Evolutionary conservation across 2,329 filamentous ascomycete species (phyloP), one percentile per base, ranked within the genome.

Genomic region (Botrytis medusae): DNA sequence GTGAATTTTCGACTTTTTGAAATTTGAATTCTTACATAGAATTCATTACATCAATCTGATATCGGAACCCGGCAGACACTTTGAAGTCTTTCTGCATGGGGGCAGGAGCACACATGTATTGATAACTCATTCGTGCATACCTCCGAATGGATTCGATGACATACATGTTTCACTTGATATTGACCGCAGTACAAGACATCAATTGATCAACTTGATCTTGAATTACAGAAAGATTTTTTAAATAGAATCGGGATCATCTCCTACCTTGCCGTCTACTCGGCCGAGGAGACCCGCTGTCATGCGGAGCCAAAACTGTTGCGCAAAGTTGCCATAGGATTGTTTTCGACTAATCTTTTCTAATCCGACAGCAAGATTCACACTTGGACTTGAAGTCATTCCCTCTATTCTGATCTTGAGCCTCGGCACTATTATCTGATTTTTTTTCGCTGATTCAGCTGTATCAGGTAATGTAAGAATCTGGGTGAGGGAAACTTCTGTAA

Each of bases 201-300:
- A 57, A 57, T 29, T 8, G 18, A 16, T 32, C 0, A 20, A 32
- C 32, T 18, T 29, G 51, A 18, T 29, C 14, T 29, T 29, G 51
- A 57, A 2, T 0, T 18, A 2, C n/a, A 32, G 2, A 18, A n/a
- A 2, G 10, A 16, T 0, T 1, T 4, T 32, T 32, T 20, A 18
- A 32, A 57, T 57, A 57, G 54, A 32, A 57, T 32, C 3, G n/a
- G 54, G 14, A 18, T 57, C n/a, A 10, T 57, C n/a, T 32, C 2
- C n/a, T 18, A 32, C 29, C 8, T 18, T 2, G 16, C 18, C 29
- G 5, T 20, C 3, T 34, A 34, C 16, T 32, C 29, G 1, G n/a
- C 29, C 16, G 29, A 34, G 1, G 18, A 32, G 16, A 22, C 29
- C 29, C 18, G 54, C n/a, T 59, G 18, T 51, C 25, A 16, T 25